Base-by-base conservation (phyloP, 805 yeast genomes). In the Yarrowia divulgata region DNA sequence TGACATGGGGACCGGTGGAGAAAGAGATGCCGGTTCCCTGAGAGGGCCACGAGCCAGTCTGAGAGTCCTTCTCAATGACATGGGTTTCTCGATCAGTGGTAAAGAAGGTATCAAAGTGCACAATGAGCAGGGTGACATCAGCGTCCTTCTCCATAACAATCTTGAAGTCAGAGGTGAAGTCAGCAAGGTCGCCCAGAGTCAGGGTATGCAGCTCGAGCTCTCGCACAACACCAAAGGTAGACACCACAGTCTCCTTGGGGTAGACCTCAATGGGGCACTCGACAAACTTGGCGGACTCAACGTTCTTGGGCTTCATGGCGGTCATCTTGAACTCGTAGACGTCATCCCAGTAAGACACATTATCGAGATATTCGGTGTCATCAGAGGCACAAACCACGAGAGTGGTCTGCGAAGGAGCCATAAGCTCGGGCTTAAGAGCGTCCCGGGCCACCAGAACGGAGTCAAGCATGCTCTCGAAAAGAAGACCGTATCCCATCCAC, bases 401-500 rank as follows among this genome's bases (percentile, higher is more conserved):
- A 34, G 90, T 84, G 72, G 97, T 93, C 80, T 91, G 91, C 78
- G 95, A 97, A 60, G 99, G 99, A 83, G 94, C 88, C 74, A 95
- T 92, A 73, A 94, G 84, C 16, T 99, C 99, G 64, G 90, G 93
- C 75, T 91, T 97, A 75, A 85, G 83, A 77, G 85, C 87, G 81
- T 95, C 99, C 80, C 99, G 87, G 45, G 99, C 99, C 73, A 87
- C 87, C 73, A 95, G 81, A 35, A 95, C 99, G 32, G 98, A 92
- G 80, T 95, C 98, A 79, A 95, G 85, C 99, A 95, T 95, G 71
- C 97, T 91, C 84, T 95, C 99, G 77, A 93, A 95, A 68, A 96
- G 84, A 74, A 96, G 81, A 76, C 95, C 95, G 80, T 95, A 95
- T 16, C 99, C 99, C 99, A 95, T 95, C 99, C 99, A 95, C 80